Evolutionary conservation across 768 basidiomycete species (phyloP).

Genomic region (Phanerochaete carnosa): DNA sequence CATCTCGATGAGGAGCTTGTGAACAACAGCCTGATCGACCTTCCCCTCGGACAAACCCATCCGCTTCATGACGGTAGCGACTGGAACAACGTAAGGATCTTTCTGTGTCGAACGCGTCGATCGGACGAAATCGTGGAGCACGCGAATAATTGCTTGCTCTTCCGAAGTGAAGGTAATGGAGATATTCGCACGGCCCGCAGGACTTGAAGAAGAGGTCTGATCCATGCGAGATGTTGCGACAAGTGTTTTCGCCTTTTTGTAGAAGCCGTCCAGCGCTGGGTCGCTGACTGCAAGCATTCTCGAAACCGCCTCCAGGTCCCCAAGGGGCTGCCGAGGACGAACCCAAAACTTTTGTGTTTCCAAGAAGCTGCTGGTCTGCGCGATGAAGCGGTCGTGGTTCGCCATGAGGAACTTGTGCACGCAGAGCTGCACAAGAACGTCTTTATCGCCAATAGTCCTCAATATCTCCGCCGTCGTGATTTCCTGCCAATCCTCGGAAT

Average conservation of each 20-base stretch:
- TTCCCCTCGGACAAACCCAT: conserved; percentile 39
- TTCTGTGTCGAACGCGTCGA: conserved; percentile 45
- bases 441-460: conserved; percentile 26
- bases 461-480: conserved; percentile 54
- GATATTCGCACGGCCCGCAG: conserved; percentile 22
- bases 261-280: conserved; percentile 46
- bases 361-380: conserved; percentile 43
- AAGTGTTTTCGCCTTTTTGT: conserved; percentile 43
- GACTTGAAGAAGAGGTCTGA: conserved; percentile 26
- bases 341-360: conserved; percentile 53
- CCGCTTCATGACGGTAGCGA: conserved; percentile 55
- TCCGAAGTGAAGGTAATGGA: conserved; percentile 43
- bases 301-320: conserved; percentile 45
- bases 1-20: conserved; percentile 58
- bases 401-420: conserved; percentile 67
- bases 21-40: conserved; percentile 29
- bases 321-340: conserved; percentile 56
- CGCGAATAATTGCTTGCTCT: conserved; percentile 57
- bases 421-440: conserved; percentile 39
- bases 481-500: conserved; percentile 50
- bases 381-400: conserved; percentile 48
- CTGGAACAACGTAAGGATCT: conserved; percentile 56
- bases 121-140: conserved; percentile 54
- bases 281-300: conserved; percentile 42
- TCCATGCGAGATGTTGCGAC: conserved; percentile 32